Conservation (phyloP, 1,139 yeast genomes). For the Hanseniaspora uvarum region DNA sequence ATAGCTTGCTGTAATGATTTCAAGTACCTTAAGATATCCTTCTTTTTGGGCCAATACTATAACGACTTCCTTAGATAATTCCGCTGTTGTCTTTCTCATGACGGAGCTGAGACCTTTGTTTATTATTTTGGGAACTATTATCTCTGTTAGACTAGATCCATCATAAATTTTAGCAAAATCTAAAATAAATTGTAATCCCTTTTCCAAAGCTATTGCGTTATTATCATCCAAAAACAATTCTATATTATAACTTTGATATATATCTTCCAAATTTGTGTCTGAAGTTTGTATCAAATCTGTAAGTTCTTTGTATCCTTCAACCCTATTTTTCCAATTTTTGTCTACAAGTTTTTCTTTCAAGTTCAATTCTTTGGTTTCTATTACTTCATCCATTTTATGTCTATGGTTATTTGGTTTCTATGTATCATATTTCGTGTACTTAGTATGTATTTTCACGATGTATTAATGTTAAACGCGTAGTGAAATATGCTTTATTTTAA, state of each 20-base stretch:
- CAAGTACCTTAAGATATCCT: background rate
- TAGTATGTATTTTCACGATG: background rate
- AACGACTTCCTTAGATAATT: constrained; percentile 52
- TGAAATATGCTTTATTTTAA: too few species aligned
- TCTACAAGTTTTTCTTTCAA: constrained; percentile 57
- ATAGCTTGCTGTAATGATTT: background rate
- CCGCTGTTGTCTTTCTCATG: constrained; percentile 64
- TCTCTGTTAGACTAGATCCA: background rate
- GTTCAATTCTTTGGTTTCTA: constrained; percentile 55
- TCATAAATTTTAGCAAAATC: background rate
- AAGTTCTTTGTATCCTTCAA: constrained; percentile 66
- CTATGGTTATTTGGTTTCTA: background rate
- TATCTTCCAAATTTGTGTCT: background rate
- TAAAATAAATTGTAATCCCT: constrained; percentile 1
- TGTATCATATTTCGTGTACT: too few species aligned
- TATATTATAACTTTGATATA: constrained; percentile 1
- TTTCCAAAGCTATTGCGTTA: constrained; percentile 62
- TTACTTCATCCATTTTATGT: constrained; percentile 29
- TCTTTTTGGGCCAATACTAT: constrained; percentile 52
- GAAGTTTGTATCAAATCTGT: constrained; percentile 36
- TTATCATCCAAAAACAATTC: constrained; percentile 38
- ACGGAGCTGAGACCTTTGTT: constrained; percentile 40
- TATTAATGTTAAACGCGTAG: too few species aligned
- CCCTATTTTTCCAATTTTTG: constrained; percentile 81
- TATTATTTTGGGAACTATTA: background rate